phyloP scores from a whole-genome alignment of 2,329 filamentous ascomycete genomes.

The Nigrograna mackinnonii region DNA sequence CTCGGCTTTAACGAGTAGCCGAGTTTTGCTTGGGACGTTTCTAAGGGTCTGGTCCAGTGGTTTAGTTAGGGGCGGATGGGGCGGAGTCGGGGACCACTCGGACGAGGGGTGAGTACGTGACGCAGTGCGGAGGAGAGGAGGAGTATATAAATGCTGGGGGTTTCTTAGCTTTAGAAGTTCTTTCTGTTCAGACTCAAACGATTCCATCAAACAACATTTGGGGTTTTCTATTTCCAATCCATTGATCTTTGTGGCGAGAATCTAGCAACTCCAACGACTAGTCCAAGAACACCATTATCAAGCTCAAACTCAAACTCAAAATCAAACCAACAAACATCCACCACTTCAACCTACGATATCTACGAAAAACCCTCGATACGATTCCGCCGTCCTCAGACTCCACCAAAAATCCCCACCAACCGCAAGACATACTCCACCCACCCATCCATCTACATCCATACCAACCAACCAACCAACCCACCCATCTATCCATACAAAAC shows the following conservation, averaged over 20 bases:
- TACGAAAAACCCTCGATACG: no score
- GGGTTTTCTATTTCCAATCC: not conserved
- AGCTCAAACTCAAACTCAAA: not conserved
- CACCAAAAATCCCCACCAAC: not conserved
- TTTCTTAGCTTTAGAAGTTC: not conserved
- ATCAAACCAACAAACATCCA: not conserved
- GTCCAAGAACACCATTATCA: not conserved
- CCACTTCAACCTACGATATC: no score
- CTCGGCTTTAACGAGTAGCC: no score
- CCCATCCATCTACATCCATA: not conserved
- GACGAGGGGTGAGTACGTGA: no score
- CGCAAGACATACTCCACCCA: not conserved
- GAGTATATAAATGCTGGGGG: not conserved
- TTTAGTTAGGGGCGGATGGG: no score
- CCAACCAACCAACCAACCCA: not conserved
- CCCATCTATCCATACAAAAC: not conserved
- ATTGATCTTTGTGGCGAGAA: no score
- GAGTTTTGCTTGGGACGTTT: no score
- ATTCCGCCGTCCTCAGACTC: no score
- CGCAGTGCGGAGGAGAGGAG: no score
- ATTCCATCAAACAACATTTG: not conserved
- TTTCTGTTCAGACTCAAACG: not conserved
- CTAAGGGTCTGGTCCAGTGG: no score
- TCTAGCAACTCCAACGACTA: no score
- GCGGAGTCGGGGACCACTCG: no score